Conservation (phyloP, 176 grass and related monocot species). For the barley (Hordeum vulgare) region MorexV3_pseudomolecules_assembly NC_058520.1:557112234-557112733, state of each 20-base stretch:
- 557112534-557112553: conserved; percentile 4
- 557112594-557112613: conserved; percentile 84
- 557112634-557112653: conserved; percentile 93
- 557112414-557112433: not conserved
- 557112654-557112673: conserved; percentile 86
- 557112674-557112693: conserved; percentile 87
- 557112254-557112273: conserved; percentile 86
- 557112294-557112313: conserved; percentile 68
- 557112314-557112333: conserved; percentile 73
- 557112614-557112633: conserved; percentile 77
- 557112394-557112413: conserved; percentile 14
- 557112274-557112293: conserved; percentile 71
- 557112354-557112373: conserved; percentile 96
- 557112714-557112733: conserved; percentile 74
- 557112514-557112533: not conserved
- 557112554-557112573: conserved; percentile 71
- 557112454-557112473: not conserved
- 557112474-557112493: no score
- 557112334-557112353: conserved; percentile 78
- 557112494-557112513: not conserved
- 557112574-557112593: conserved; percentile 96
- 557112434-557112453: not conserved
- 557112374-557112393: conserved; percentile 8
- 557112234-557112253: conserved; percentile 60
- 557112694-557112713: conserved; percentile 57